phyloP scores from a whole-genome alignment of 2,329 filamentous ascomycete genomes.

The Tolypocladium capitatum region DNA sequence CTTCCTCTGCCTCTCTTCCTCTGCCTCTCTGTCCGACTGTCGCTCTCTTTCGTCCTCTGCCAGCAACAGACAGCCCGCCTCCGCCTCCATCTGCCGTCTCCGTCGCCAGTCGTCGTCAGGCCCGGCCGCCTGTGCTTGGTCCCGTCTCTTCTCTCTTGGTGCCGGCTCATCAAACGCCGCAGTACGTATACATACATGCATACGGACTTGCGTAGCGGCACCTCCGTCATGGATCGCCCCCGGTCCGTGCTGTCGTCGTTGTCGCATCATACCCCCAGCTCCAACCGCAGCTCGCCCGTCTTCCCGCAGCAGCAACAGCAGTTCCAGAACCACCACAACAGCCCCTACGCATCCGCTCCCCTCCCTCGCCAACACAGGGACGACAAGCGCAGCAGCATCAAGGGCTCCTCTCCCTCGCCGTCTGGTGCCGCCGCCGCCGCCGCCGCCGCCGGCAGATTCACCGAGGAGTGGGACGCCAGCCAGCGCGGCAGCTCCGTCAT shows the following conservation, averaged over 20 bases:
- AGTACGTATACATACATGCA: neutral
- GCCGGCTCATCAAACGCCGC: neutral
- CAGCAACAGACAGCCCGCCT: neutral
- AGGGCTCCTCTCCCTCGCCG: conserved; percentile 6
- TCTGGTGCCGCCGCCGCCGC: conserved; percentile 1
- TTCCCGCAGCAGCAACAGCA: conserved; percentile 4
- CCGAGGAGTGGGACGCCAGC: conserved; percentile 59
- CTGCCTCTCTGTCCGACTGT: too few relatives aligned
- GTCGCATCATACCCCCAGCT: conserved; percentile 9
- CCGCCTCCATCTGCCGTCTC: neutral
- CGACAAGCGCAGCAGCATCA: conserved; percentile 5
- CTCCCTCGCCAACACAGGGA: neutral
- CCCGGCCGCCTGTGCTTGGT: neutral
- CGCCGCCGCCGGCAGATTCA: conserved; percentile 37
- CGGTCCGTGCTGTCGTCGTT: conserved; percentile 10
- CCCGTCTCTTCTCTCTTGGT: neutral
- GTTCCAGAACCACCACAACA: conserved; percentile 2
- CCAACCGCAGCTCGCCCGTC: conserved; percentile 5
- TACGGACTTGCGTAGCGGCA: conserved; percentile 6
- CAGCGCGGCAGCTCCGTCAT: conserved; percentile 53
- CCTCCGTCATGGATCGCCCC: conserved; percentile 18
- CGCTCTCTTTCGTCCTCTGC: neutral
- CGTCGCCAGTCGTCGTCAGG: neutral
- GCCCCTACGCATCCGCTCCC: conserved; percentile 3
- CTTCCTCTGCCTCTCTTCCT: too few relatives aligned